Evolutionary conservation across 768 basidiomycete genomes (phyloP).

Genomic region (Flagelloscypha sp.): DNA sequence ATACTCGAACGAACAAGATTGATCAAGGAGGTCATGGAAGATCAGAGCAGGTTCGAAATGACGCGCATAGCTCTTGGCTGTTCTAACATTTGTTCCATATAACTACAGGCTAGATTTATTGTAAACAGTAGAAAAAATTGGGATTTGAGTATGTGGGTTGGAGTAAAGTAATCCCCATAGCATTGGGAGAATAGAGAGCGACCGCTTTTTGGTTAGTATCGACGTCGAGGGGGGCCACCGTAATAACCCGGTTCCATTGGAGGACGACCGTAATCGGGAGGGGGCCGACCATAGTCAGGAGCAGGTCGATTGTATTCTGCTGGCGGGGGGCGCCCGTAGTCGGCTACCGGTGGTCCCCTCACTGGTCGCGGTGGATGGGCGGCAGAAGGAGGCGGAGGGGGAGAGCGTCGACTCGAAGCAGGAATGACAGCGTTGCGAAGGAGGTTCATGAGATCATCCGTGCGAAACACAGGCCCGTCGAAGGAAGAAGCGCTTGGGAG

Average conservation of each 20-base stretch:
- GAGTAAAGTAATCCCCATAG: too few relatives aligned
- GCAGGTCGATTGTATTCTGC: constrained; percentile 6
- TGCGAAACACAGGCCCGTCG: constrained; percentile 86
- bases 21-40: constrained; percentile 39
- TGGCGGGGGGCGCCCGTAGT: constrained; percentile 2
- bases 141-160: too few relatives aligned
- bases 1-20: constrained; percentile 37
- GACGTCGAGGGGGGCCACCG: too few relatives aligned
- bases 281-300: constrained; percentile 54
- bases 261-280: constrained; percentile 83
- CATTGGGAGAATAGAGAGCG: too few relatives aligned
- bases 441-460: constrained; percentile 83
- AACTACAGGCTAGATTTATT: too few relatives aligned
- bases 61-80: too few relatives aligned
- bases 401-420: constrained; percentile 43
- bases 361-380: constrained; percentile 38
- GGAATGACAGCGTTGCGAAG: constrained; percentile 80
- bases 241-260: too few relatives aligned
- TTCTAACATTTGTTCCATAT: too few relatives aligned
- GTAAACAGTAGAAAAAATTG: too few relatives aligned
- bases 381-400: constrained; percentile 53
- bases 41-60: too few relatives aligned
- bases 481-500: constrained; percentile 68
- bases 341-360: constrained; percentile 17
- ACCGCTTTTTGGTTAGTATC: too few relatives aligned